Evolutionary conservation across 768 basidiomycete genomes (phyloP), one percentile per base, ranked within the genome.

Genomic region (Naganishia vaughanmartiniae): DNA sequence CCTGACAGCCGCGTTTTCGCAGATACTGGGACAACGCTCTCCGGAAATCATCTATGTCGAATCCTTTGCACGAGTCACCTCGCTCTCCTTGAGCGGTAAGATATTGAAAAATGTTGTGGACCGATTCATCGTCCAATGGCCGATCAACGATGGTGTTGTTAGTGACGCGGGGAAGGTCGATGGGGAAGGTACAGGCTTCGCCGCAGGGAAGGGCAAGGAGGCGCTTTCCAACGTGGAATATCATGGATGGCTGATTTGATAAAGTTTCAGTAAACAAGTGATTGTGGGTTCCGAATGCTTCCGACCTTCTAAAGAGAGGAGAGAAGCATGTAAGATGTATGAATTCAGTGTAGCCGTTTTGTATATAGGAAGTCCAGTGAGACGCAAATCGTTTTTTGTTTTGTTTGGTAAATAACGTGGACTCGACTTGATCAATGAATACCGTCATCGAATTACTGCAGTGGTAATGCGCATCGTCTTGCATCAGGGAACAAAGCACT

Each of bases 61-160:
- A 81, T 93, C 92, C 0, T 96, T 95, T 80, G 93, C 95, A 10
- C 89, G 95, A 6, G 92, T 94, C 1, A 84, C 82, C 24, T 84
- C 85, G 0, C 84, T 97, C 30, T 95, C 92, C 17, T 84, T 94
- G 26, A 93, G 92, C 30, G 95, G 89, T 30, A 91, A 86, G 75
- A 83, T 97, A 42, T 84, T 98, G 31, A 85, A 87, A 56, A 86
- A 86, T n/a, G 83, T 95, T 34, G 93, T 90, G 6, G 93, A 97
- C 74, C 90, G 90, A 39, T 96, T 98, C 79, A 79, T 97, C 65
- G 90, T 92, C 5, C 95, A 98, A 79, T 98, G 95, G 95, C 65
- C 65, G 2, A 45, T 63, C n/a, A 26, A 46, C 19, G 31, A 34
- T 26, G 34, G 34, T 36, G 57, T 21, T 42, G 42, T 11, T 42